phyloP scores from a whole-genome alignment of 2,329 filamentous ascomycete species.

The Fusarium torulosum region DNA sequence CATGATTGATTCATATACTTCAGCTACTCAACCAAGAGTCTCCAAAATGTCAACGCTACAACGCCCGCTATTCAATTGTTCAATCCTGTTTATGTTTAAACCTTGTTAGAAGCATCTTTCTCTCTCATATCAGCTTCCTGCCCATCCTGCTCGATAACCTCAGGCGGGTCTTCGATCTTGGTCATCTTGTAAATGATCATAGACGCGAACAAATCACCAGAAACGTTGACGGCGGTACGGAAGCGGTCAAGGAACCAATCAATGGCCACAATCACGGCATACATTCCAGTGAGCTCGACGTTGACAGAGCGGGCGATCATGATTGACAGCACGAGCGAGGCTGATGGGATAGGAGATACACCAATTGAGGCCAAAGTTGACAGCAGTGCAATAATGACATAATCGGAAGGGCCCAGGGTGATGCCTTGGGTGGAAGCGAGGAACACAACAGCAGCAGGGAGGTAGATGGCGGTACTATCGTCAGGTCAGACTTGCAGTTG shows the following conservation, averaged over 20 bases:
- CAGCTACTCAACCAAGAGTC: neutral
- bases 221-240: slow-evolving; percentile 64
- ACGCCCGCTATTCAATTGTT: slow-evolving; percentile 21
- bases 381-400: slow-evolving; percentile 62
- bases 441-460: slow-evolving; percentile 66
- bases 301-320: slow-evolving; percentile 63
- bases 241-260: slow-evolving; percentile 70
- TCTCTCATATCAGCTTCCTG: slow-evolving; percentile 25
- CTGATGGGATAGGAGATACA: slow-evolving; percentile 66
- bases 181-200: slow-evolving; percentile 47
- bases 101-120: slow-evolving; percentile 38
- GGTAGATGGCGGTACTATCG: slow-evolving; percentile 65
- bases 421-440: slow-evolving; percentile 64
- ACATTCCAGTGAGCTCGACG: slow-evolving; percentile 62
- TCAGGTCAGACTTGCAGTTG: slow-evolving; percentile 14
- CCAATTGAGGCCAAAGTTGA: slow-evolving; percentile 65
- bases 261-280: slow-evolving; percentile 65
- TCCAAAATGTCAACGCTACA: slow-evolving; percentile 20
- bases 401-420: slow-evolving; percentile 57
- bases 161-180: slow-evolving; percentile 39
- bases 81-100: slow-evolving; percentile 17
- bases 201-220: slow-evolving; percentile 59
- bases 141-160: slow-evolving; percentile 36
- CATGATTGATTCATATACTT: slow-evolving; percentile 4
- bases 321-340: slow-evolving; percentile 63